Evolutionary conservation across 2,329 filamentous ascomycete genomes (phyloP).

Genomic region (Aschersonia sp.): DNA sequence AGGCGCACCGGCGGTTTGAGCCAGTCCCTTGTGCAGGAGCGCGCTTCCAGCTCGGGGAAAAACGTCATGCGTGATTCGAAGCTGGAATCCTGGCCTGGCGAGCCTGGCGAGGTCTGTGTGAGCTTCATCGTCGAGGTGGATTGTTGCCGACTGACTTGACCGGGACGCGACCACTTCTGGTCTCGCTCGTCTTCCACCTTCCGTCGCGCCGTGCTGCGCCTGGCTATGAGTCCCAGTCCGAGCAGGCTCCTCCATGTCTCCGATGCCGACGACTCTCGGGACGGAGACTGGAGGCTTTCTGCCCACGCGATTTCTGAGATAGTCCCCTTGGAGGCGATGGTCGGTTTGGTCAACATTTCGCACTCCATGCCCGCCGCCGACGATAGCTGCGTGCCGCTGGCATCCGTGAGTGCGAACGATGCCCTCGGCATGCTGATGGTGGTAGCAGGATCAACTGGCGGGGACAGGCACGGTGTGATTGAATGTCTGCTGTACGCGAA

Average conservation of each 20-base stretch:
- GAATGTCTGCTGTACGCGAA: conserved; percentile 8
- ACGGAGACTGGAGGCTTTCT: conserved; percentile 3
- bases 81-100: conserved; percentile 1
- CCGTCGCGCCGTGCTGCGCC: no score
- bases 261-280: not conserved
- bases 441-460: conserved; percentile 15
- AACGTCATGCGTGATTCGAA: conserved; percentile 16
- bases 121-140: no score
- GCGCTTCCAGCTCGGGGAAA: conserved; percentile 17
- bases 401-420: conserved; percentile 11
- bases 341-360: conserved; percentile 10
- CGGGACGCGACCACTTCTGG: no score
- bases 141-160: no score
- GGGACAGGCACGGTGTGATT: conserved; percentile 11
- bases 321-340: conserved; percentile 14
- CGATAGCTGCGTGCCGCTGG: not conserved
- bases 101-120: no score
- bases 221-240: no score
- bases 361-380: not conserved
- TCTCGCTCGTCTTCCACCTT: no score
- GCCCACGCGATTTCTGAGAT: conserved; percentile 17
- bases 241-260: not conserved
- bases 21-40: conserved; percentile 19
- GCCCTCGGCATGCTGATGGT: conserved; percentile 18
- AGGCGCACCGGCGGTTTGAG: conserved; percentile 10